Conservation (phyloP, 1,284 basidiomycete genomes). For the Malassezia japonica region DNA sequence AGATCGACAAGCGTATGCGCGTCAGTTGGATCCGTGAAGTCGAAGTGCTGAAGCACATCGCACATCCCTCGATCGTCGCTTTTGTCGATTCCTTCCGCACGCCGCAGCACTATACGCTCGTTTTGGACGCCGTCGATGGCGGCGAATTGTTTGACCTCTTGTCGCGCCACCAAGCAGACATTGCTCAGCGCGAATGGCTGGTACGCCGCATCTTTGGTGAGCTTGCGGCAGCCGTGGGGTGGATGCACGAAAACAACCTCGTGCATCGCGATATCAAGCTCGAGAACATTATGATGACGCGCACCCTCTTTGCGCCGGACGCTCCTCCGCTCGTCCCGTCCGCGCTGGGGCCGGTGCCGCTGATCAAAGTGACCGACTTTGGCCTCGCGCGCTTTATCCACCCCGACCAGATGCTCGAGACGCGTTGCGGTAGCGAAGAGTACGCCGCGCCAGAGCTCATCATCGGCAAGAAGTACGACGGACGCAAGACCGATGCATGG, state of each 20-base stretch:
- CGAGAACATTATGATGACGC: conserved; percentile 55
- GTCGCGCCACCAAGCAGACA: conserved; percentile 58
- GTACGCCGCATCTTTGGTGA: conserved; percentile 69
- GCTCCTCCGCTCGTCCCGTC: conserved; percentile 19
- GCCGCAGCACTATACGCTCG: conserved; percentile 65
- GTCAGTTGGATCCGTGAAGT: conserved; percentile 79
- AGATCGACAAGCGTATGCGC: conserved; percentile 60
- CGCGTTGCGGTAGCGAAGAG: conserved; percentile 79
- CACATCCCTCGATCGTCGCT: conserved; percentile 71
- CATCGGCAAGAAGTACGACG: conserved; percentile 67
- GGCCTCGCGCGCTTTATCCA: conserved; percentile 78
- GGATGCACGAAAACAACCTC: conserved; percentile 77
- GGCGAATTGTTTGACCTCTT: conserved; percentile 72
- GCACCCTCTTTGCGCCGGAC: conserved; percentile 20
- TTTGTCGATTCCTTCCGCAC: conserved; percentile 68
- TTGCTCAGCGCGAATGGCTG: conserved; percentile 55
- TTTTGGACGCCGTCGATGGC: conserved; percentile 66
- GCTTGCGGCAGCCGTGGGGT: conserved; percentile 68
- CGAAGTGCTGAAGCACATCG: conserved; percentile 74
- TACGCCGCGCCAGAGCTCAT: conserved; percentile 87
- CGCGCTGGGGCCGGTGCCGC: conserved; percentile 52
- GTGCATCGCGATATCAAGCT: conserved; percentile 90
- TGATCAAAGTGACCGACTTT: conserved; percentile 82
- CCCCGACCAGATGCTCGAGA: conserved; percentile 63
- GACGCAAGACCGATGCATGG: conserved; percentile 78